Conservation (phyloP, 2,329 filamentous ascomycete genomes). For the Ceratocystis variospora region DNA sequence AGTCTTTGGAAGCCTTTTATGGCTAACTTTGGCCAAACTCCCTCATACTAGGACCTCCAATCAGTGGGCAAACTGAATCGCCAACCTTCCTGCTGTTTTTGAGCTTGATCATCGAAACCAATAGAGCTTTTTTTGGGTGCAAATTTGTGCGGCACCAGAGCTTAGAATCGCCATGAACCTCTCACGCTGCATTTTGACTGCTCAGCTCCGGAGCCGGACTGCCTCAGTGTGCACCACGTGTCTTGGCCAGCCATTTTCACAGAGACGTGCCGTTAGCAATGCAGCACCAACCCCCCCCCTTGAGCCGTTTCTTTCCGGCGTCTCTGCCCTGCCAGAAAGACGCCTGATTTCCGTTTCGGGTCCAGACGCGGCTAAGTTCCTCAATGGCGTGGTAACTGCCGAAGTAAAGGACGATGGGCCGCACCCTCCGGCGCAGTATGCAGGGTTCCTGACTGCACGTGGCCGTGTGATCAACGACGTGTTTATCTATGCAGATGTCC, state of each 20-base stretch:
- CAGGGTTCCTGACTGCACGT: conserved; percentile 71
- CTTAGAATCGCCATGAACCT: neutral
- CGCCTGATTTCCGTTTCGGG: conserved; percentile 68
- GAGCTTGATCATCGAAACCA: neutral
- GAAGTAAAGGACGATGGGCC: conserved; percentile 36
- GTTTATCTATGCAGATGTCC: conserved; percentile 58
- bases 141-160: neutral
- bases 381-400: conserved; percentile 77
- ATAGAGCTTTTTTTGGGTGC: neutral
- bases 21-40: no score
- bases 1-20: no score
- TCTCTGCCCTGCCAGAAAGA: conserved; percentile 53
- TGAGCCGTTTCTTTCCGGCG: conserved; percentile 32
- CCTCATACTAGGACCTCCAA: no score
- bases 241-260: conserved; percentile 20
- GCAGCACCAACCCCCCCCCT: neutral
- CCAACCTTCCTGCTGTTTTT: neutral
- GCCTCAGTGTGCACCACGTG: neutral
- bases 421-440: conserved; percentile 49
- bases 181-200: neutral
- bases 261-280: conserved; percentile 23
- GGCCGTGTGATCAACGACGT: conserved; percentile 80
- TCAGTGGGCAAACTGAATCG: no score
- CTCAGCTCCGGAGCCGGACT: neutral
- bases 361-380: conserved; percentile 64